Evolutionary conservation across 768 basidiomycete genomes (phyloP).

Genomic region (Boletus patriciae): DNA sequence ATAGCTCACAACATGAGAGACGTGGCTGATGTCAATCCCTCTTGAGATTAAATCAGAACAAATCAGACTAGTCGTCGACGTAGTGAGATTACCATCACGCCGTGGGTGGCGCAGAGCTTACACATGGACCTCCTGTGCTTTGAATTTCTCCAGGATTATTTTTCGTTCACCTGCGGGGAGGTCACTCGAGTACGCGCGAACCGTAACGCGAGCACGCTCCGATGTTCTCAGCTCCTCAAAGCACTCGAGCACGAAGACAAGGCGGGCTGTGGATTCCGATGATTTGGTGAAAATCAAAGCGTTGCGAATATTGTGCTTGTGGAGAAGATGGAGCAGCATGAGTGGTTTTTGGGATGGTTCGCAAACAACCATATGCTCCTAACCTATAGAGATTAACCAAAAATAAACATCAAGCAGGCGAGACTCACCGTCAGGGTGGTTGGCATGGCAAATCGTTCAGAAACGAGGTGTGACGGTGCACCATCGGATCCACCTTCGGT

Average conservation of each 20-base stretch:
- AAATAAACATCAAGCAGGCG: neutral
- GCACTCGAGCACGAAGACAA: constrained; percentile 78
- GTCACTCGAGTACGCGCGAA: constrained; percentile 86
- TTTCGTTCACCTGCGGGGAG: constrained; percentile 71
- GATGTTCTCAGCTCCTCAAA: constrained; percentile 57
- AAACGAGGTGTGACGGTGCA: constrained; percentile 53
- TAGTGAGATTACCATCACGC: neutral
- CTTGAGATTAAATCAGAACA: constrained; percentile 96
- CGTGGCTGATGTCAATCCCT: constrained; percentile 92
- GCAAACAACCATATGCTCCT: constrained; percentile 89
- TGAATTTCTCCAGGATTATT: constrained; percentile 77
- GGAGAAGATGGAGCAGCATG: constrained; percentile 83
- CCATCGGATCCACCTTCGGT: constrained; percentile 36
- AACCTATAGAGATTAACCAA: constrained; percentile 2
- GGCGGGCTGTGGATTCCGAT: constrained; percentile 82
- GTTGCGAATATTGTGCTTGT: constrained; percentile 56
- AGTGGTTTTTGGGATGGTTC: constrained; percentile 82
- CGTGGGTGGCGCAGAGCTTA: constrained; percentile 38
- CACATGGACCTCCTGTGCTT: constrained; percentile 79
- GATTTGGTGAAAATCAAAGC: constrained; percentile 97
- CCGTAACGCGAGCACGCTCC: constrained; percentile 38
- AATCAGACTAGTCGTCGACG: constrained; percentile 61
- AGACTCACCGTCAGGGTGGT: constrained; percentile 63
- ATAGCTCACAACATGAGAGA: constrained; percentile 92
- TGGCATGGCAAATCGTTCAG: constrained; percentile 84